Evolutionary conservation across 148 eudicot genomes (phyloP), one percentile per base, ranked within the genome.

Genomic region (Camellia sinensis): DNA sequence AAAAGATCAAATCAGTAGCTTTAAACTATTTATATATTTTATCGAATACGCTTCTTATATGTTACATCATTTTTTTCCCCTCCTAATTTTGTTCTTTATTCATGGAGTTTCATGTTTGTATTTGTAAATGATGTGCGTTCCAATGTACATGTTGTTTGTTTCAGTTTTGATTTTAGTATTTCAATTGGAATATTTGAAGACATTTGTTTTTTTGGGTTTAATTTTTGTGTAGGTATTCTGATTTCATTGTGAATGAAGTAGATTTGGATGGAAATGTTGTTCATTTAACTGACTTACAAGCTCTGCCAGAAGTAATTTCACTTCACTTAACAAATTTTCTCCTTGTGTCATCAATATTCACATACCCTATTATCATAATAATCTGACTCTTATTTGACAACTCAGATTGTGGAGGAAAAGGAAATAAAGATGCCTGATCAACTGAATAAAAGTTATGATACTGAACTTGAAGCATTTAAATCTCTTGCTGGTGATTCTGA

Each of bases 191-290:
- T 65, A 10, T 48, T 6, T 1, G 3, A 0, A 67, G 72, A 6
- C 0, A 41, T 77, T 2, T 14, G 46, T 15, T 11, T 73, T 75
- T 48, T 45, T 37, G 18, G 76, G 54, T 56, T 75, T 18, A 14
- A 63, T 74, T 43, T 63, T 48, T 66, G 67, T 46, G 21, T 79
- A 93, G 99, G 88, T 93, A 96, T 77, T 91, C 99, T 37, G 99
- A 96, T 87, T 96, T 96, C 68, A 92, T 96, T 41, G 99, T 96
- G 11, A 96, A 96, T 83, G 99, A 96, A 87, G 98, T 96, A 53
- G 99, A 88, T 91, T 82, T 92, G 85, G 92, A 90, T 77, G 99
- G 90, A 63, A 91, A 90, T 86, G 94, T 94, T 79, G 95, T 93
- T 78, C 97, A 87, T 75, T 90, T 96, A 81, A 92, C 97, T 57